A percentile compares a stretch with the other conserved stretches of the same genome.
Evolutionary conservation across 2,329 filamentous ascomycete genomes (phyloP).

Genomic region (Microcyclospora pomicola): DNA sequence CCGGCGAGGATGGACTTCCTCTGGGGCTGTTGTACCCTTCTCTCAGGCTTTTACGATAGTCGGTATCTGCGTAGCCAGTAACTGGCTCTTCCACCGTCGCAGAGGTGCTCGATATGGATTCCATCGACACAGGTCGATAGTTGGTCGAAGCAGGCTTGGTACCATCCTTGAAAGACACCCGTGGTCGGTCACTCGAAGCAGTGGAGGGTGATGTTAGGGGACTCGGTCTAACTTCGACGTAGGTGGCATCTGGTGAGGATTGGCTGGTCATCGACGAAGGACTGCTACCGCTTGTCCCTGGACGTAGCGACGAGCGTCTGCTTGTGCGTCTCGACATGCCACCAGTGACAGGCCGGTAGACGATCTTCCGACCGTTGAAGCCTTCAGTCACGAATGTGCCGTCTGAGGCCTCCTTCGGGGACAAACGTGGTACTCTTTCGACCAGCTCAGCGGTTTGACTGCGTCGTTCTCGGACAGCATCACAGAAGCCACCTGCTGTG

Average conservation of each 20-base stretch:
- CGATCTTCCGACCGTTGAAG: conserved; percentile 9
- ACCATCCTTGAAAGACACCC: conserved; percentile 6
- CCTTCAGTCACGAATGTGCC: conserved; percentile 11
- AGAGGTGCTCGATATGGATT: conserved; percentile 6
- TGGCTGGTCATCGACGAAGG: conserved; percentile 4
- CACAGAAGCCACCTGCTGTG: conserved; percentile 9
- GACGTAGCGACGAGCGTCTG: conserved; percentile 5
- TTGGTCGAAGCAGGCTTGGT: conserved; percentile 2
- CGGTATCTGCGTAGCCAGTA: no score
- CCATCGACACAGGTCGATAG: background rate
- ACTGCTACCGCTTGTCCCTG: conserved; percentile 2
- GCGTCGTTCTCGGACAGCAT: background rate
- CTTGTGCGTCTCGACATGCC: conserved; percentile 9
- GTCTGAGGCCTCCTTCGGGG: background rate
- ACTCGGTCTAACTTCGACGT: conserved; percentile 6
- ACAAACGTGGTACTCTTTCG: no score
- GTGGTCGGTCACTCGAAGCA: conserved; percentile 9
- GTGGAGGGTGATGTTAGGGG: conserved; percentile 10
- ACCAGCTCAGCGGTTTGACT: no score
- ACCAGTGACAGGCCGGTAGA: conserved; percentile 11
- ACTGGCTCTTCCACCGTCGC: conserved; percentile 8
- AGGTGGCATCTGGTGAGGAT: conserved; percentile 5
- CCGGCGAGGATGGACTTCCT: conserved; percentile 6
- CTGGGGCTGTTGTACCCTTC: no score
- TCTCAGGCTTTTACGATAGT: no score